Evolutionary conservation across 495 filamentous ascomycete genomes (phyloP), one percentile per base, ranked within the genome.

Genomic region (Lophium mytilinum): DNA sequence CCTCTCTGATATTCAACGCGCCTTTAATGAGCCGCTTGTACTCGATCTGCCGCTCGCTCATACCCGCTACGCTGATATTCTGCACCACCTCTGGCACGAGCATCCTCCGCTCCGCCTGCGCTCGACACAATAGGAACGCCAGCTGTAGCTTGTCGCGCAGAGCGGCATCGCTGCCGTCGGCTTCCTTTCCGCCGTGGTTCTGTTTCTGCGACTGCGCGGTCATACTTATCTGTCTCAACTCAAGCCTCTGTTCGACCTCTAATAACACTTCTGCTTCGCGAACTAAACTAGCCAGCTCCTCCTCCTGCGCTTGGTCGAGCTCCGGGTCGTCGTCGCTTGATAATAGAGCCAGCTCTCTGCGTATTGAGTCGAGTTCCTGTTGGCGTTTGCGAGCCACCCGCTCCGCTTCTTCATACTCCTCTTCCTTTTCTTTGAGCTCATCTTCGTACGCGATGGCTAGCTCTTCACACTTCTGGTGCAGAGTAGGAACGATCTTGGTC

Each of bases 211-310:
- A 49, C 9, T 21, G 24, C 3, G 12, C 14, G 21, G 40, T 52
- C 24, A 6, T 30, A 30, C 24, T 30, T 8, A 61, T 14, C 4
- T 45, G 48, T 14, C 57, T 24, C 19, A 68, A 48, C 37, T 66
- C 63, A 14, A 17, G n/a, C 9, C 52, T 52, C 42, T 71, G 64
- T 46, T 72, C 83, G 55, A 85, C 75, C 46, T 90, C 85, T 6
- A 92, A 75, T 42, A 96, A 87, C 30, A 84, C 83, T 64, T 90
- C 86, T 50, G 88, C 78, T 15, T 83, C 80, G 19, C 75, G 71
- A 10, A 73, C 73, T n/a, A 83, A 69, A 40, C 80, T 76, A 52
- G 84, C 79, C 12, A 82, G 75, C 55, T 85, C 78, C 41, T 75
- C 73, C 63, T 81, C 81, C 41, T 73, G 71, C 37, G 73, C 76